These are phyloP conservation scores for Thermoascus crustaceus DNA, from an alignment of 2,329 filamentous ascomycete species.

Conservation along the genomic window DNA sequence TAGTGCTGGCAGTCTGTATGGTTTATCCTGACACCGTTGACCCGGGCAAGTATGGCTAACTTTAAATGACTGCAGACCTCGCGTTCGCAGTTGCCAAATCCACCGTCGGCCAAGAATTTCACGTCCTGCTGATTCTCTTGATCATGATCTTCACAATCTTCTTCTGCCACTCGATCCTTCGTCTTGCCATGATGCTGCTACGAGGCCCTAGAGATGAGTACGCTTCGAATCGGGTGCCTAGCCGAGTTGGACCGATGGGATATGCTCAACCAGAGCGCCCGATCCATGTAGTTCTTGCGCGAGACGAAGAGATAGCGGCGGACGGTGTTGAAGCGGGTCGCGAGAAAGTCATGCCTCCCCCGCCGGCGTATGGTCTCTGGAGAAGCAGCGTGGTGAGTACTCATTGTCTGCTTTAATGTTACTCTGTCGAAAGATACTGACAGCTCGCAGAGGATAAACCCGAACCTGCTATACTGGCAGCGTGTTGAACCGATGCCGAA, in stretches of 20 bases:
- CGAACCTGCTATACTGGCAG: conserved; percentile 74
- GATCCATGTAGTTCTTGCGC: conserved; percentile 66
- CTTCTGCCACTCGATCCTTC: conserved; percentile 71
- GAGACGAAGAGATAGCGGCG: conserved; percentile 60
- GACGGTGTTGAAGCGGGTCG: conserved; percentile 41
- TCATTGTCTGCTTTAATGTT: not conserved
- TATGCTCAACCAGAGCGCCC: conserved; percentile 65
- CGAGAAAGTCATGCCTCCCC: conserved; percentile 49
- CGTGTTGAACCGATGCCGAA: conserved; percentile 40
- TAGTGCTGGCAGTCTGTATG: conserved; percentile 50
- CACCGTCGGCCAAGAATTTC: conserved; percentile 60
- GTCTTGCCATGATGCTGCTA: conserved; percentile 60
- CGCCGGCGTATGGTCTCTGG: conserved; percentile 82
- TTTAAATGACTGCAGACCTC: conserved; percentile 50
- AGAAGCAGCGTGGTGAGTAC: conserved; percentile 67
- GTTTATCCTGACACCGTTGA: conserved; percentile 11
- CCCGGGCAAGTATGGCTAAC: conserved; percentile 4
- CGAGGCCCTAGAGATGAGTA: conserved; percentile 29
- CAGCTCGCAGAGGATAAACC: conserved; percentile 58
- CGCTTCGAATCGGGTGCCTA: conserved; percentile 32
- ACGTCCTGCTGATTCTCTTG: conserved; percentile 70
- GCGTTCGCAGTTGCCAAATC: conserved; percentile 60
- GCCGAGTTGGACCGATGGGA: conserved; percentile 50
- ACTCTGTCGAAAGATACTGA: not conserved
- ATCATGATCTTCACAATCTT: conserved; percentile 67